These are phyloP conservation scores for Coriaria nepalensis DNA, from an alignment of 306 rosid genomes.

Conservation along the genomic window DNA sequence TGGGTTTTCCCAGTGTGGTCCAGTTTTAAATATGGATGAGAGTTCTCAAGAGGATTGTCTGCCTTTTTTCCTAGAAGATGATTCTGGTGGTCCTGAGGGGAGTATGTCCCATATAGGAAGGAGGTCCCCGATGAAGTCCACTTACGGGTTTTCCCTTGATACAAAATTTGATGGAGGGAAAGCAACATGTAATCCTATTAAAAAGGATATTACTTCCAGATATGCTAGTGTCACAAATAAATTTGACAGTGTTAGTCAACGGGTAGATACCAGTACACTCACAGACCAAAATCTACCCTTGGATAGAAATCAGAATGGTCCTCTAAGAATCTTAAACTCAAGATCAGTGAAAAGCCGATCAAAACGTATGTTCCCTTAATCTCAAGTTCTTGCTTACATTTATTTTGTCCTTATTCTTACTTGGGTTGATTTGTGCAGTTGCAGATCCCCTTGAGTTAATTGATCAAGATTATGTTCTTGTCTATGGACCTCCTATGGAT, in stretches of 20 bases:
- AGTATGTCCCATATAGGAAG: constrained; percentile 50
- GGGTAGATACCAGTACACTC: constrained; percentile 4
- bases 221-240: constrained; percentile 27
- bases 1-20: constrained; percentile 30
- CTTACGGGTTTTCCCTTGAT: constrained; percentile 67
- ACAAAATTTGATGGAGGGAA: constrained; percentile 39
- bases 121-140: constrained; percentile 56
- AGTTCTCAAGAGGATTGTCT: constrained; percentile 71
- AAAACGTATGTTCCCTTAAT: constrained; percentile 37
- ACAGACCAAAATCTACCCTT: constrained; percentile 35
- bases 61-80: constrained; percentile 81
- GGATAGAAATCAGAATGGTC: constrained; percentile 30
- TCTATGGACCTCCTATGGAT: constrained; percentile 73
- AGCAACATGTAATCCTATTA: constrained; percentile 23
- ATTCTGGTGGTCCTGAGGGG: constrained; percentile 69
- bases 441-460: constrained; percentile 58
- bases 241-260: constrained; percentile 29
- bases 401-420: constrained; percentile 7
- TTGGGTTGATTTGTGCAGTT: constrained; percentile 36
- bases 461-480: constrained; percentile 97
- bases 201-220: constrained; percentile 32
- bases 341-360: constrained; percentile 28
- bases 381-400: constrained; percentile 5
- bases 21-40: constrained; percentile 41
- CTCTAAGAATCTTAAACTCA: constrained; percentile 29